phyloP scores from a whole-genome alignment of 495 filamentous ascomycete species.

The Neurospora tetraspora region DNA sequence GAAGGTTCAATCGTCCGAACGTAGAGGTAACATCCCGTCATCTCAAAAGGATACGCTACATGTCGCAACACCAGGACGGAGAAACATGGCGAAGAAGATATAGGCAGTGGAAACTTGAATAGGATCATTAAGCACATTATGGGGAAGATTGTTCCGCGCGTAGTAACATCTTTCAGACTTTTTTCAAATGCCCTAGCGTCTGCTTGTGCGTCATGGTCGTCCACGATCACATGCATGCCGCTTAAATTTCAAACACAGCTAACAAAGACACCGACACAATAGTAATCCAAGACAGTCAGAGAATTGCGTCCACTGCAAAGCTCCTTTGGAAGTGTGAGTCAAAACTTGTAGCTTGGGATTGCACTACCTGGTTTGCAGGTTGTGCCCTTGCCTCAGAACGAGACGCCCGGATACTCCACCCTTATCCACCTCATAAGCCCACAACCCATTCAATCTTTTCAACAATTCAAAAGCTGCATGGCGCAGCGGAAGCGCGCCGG shows the following conservation, averaged over 20 bases:
- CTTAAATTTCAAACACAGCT: not conserved
- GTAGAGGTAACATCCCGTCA: not conserved
- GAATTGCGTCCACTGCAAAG: not conserved
- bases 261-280: not conserved
- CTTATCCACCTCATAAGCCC: not conserved
- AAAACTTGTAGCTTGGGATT: not conserved
- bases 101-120: accelerated
- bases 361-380: not conserved
- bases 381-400: not conserved
- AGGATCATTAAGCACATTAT: no score
- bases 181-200: not conserved
- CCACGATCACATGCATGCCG: not conserved
- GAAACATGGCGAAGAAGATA: not conserved
- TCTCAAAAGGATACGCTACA: not conserved
- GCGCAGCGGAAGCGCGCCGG: constrained; percentile 17
- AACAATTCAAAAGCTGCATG: constrained; percentile 5
- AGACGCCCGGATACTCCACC: not conserved
- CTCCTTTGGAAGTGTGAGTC: not conserved
- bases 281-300: not conserved
- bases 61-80: not conserved
- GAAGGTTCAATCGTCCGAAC: not conserved
- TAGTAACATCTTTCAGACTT: not conserved
- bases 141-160: no score
- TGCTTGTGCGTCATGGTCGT: not conserved
- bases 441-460: not conserved